These are phyloP conservation scores for Boletus rufocinnamomeus DNA, from an alignment of 768 basidiomycete genomes.

Conservation along the genomic window DNA sequence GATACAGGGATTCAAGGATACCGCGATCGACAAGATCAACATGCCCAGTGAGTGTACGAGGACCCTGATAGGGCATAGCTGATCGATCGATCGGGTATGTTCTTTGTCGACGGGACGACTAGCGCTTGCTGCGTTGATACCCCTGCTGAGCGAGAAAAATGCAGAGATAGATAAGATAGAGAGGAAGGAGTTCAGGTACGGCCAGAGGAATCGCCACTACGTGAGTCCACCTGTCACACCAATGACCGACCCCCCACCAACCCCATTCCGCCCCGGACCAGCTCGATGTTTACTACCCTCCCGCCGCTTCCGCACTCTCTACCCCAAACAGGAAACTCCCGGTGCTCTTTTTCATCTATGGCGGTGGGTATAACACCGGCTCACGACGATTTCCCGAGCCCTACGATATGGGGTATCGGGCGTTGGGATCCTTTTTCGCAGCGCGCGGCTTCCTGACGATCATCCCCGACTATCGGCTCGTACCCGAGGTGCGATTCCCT, in stretches of 20 bases:
- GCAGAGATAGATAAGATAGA: constrained; percentile 49
- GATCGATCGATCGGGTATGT: constrained; percentile 4
- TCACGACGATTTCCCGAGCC: constrained; percentile 49
- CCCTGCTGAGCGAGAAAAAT: constrained; percentile 50
- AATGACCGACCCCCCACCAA: neutral
- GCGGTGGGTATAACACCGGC: constrained; percentile 62
- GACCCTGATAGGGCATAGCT: neutral
- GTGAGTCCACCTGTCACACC: constrained; percentile 12
- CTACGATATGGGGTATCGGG: constrained; percentile 53
- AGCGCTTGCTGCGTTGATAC: constrained; percentile 53
- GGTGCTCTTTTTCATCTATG: constrained; percentile 65
- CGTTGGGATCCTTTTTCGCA: constrained; percentile 63
- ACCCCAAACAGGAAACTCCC: constrained; percentile 38
- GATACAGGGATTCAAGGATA: constrained; percentile 35
- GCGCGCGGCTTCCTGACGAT: constrained; percentile 59
- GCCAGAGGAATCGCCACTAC: constrained; percentile 44
- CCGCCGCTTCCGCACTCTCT: constrained; percentile 26
- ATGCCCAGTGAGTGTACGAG: constrained; percentile 36
- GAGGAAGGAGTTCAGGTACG: constrained; percentile 58
- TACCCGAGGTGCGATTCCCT: constrained; percentile 58
- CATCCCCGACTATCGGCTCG: constrained; percentile 69
- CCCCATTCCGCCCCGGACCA: constrained; percentile 24
- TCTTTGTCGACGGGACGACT: neutral
- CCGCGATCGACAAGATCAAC: constrained; percentile 33
- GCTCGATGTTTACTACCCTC: constrained; percentile 71